These are phyloP conservation scores for Articulospora tetracladia DNA, from an alignment of 495 filamentous ascomycete species.

Conservation along the genomic window DNA sequence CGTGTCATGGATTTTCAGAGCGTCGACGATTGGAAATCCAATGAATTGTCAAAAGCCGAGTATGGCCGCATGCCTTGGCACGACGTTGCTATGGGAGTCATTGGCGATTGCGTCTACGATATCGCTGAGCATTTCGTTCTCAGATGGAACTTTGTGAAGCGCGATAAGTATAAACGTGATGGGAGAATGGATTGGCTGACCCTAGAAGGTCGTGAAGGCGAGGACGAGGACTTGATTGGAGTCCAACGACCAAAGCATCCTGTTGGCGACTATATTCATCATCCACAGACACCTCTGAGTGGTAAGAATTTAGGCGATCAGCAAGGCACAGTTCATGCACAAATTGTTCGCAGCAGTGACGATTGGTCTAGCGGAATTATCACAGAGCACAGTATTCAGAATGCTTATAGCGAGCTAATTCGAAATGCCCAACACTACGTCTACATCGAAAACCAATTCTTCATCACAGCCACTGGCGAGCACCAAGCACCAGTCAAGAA, in stretches of 20 bases:
- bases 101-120: slow-evolving; percentile 87
- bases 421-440: slow-evolving; percentile 82
- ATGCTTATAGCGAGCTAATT: slow-evolving; percentile 85
- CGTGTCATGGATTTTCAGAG: slow-evolving; percentile 94
- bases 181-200: slow-evolving; percentile 75
- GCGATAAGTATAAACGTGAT: slow-evolving; percentile 95
- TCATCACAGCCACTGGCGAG: slow-evolving; percentile 91
- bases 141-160: slow-evolving; percentile 94
- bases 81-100: slow-evolving; percentile 85
- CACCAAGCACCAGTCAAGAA: slow-evolving; percentile 84
- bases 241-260: slow-evolving; percentile 85
- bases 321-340: slow-evolving; percentile 73
- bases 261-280: slow-evolving; percentile 79
- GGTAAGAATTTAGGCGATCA: slow-evolving; percentile 39
- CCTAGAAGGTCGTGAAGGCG: slow-evolving; percentile 72
- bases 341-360: slow-evolving; percentile 78
- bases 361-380: slow-evolving; percentile 97
- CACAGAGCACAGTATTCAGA: slow-evolving; percentile 86
- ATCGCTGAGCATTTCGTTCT: slow-evolving; percentile 96
- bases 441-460: slow-evolving; percentile 98
- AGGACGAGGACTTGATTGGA: slow-evolving; percentile 77
- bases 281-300: slow-evolving; percentile 66
- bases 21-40: slow-evolving; percentile 87
- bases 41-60: slow-evolving; percentile 87
- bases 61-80: slow-evolving; percentile 98